Evolutionary conservation across 2,329 filamentous ascomycete species (phyloP), one percentile per base, ranked within the genome.

Genomic region (Neoascochyta sp.): DNA sequence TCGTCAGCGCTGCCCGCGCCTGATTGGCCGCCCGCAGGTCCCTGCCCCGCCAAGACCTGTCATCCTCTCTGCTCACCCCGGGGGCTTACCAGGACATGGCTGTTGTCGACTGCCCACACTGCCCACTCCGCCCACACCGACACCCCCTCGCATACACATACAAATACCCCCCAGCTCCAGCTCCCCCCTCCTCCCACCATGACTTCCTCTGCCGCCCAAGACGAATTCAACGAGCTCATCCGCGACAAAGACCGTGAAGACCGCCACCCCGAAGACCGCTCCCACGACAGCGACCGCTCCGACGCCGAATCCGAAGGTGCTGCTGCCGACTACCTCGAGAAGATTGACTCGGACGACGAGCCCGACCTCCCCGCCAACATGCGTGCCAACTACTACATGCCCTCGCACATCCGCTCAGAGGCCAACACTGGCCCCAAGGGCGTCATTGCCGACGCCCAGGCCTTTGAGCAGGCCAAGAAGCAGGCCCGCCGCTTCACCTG

Each of bases 361-460:
- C 62, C 67, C 49, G 65, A 69, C 37, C 38, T 64, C 15, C 52
- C 62, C 28, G 48, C 54, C 43, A 54, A 80, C 51, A 79, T 80
- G 61, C 74, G 80, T 29, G 69, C 73, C 36, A 65, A 74, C 45
- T 71, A 71, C 60, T 67, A 66, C 48, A 66, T 72, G 59, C 63
- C 85, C 52, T 74, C 73, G 54, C 73, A 73, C 51, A 75, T 84
- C 39, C 61, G 85, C 59, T 77, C 69, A 30, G 80, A 82, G 35
- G 75, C 78, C 45, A 80, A 84, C 47, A 90, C 85, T 3, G 86
- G 86, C 25, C 85, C 88, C 47, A 90, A 90, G 69, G 86, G 86
- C 41, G 86, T 92, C 62, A 90, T 92, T 54, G 83, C 85, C 49
- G 86, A 92, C 57, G 86, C 86, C 20, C 75, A 84, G 52, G 79